phyloP scores from a whole-genome alignment of 1,139 yeast species.

The Casaregolazyma lundiana region DNA sequence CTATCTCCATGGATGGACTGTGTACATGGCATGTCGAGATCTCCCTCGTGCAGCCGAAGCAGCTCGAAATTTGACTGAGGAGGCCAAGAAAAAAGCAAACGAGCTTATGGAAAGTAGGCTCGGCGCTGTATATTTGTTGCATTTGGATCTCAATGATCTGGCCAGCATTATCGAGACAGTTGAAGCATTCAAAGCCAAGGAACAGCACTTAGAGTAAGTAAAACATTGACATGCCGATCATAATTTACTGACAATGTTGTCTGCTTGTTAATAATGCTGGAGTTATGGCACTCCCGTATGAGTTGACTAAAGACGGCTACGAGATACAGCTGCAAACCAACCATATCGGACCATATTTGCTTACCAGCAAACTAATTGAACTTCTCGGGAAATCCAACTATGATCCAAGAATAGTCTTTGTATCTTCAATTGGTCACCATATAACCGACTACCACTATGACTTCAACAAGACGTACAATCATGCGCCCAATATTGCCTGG shows the following conservation, averaged over 20 bases:
- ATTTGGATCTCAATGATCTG: constrained; percentile 59
- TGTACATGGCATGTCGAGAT: constrained; percentile 70
- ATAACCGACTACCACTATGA: constrained; percentile 49
- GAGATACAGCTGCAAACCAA: constrained; percentile 81
- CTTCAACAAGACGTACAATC: constrained; percentile 50
- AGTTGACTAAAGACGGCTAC: constrained; percentile 61
- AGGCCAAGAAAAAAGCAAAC: constrained; percentile 42
- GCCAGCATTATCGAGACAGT: constrained; percentile 56
- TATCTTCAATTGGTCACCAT: constrained; percentile 68
- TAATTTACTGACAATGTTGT: constrained; percentile 26
- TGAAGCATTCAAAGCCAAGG: constrained; percentile 44
- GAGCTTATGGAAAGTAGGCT: constrained; percentile 16
- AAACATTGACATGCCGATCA: neutral
- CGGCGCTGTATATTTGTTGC: constrained; percentile 58
- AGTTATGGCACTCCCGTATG: constrained; percentile 69
- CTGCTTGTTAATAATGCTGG: constrained; percentile 77
- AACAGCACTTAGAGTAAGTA: constrained; percentile 40
- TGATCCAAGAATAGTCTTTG: constrained; percentile 58
- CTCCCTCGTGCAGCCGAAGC: constrained; percentile 52
- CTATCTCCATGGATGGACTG: constrained; percentile 70
- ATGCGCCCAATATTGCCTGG: constrained; percentile 60
- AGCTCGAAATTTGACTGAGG: constrained; percentile 48
- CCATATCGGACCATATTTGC: constrained; percentile 67
- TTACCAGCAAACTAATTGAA: constrained; percentile 60
- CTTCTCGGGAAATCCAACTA: constrained; percentile 41